These are phyloP conservation scores for Auricularia sp. DNA, from an alignment of 768 basidiomycete species.

Conservation along the genomic window DNA sequence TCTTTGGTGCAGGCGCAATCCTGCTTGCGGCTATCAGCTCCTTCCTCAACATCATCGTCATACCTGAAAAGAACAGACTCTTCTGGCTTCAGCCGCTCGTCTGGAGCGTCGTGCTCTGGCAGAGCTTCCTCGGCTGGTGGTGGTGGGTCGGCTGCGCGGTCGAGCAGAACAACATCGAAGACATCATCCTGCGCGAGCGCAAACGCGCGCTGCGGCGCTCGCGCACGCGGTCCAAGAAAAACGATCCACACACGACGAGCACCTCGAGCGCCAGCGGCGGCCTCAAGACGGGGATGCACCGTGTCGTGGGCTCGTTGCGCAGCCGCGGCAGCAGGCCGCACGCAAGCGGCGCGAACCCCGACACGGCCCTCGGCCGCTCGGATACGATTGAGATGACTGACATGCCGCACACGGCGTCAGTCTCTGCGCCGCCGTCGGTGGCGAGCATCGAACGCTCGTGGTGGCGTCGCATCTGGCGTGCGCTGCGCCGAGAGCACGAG, in stretches of 20 bases:
- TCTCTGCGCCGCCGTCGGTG: constrained; percentile 20
- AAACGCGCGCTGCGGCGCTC: constrained; percentile 9
- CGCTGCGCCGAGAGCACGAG: constrained; percentile 59
- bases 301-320: constrained; percentile 5
- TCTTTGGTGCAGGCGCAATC: constrained; percentile 81
- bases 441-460: constrained; percentile 17
- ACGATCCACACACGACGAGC: constrained; percentile 7
- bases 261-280: not conserved
- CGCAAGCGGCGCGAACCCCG: not conserved
- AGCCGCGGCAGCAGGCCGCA: not conserved
- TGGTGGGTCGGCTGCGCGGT: constrained; percentile 89
- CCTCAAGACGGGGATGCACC: not conserved
- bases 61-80: constrained; percentile 73
- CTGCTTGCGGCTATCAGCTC: constrained; percentile 75
- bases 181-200: constrained; percentile 36
- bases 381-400: not conserved
- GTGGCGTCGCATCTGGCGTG: constrained; percentile 46
- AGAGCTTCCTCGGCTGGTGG: constrained; percentile 91
- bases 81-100: constrained; percentile 86
- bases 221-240: constrained; percentile 1
- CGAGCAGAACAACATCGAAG: constrained; percentile 61
- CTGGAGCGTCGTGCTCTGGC: constrained; percentile 93
- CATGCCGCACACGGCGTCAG: not conserved
- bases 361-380: not conserved
- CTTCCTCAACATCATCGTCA: constrained; percentile 79